These are phyloP conservation scores for Vararia minispora DNA, from an alignment of 768 basidiomycete species.

Conservation along the genomic window DNA sequence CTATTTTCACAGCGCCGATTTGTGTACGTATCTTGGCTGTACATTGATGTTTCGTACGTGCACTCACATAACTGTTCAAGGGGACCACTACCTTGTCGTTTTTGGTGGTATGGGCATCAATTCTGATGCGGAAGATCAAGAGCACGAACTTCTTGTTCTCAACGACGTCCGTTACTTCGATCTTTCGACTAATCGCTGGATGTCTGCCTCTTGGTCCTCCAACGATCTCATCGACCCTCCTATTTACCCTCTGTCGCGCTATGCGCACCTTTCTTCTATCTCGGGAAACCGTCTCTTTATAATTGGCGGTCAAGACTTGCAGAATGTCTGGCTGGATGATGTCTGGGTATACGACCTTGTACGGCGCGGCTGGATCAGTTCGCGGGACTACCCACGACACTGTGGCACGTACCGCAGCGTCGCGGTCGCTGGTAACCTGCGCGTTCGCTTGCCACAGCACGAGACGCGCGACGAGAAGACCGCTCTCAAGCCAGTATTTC, in stretches of 20 bases:
- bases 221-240: slow-evolving; percentile 26
- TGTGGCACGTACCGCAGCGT: slow-evolving; percentile 95
- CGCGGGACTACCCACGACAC: slow-evolving; percentile 78
- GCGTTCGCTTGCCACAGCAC: slow-evolving; percentile 59
- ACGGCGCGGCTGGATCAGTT: slow-evolving; percentile 64
- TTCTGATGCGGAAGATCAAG: slow-evolving; percentile 46
- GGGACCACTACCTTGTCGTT: slow-evolving; percentile 84
- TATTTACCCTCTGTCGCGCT: slow-evolving; percentile 69
- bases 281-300: slow-evolving; percentile 78
- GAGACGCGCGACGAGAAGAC: slow-evolving; percentile 36
- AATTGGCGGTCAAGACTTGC: slow-evolving; percentile 92
- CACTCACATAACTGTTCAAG: slow-evolving; percentile 24
- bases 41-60: slow-evolving; percentile 1
- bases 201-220: slow-evolving; percentile 34
- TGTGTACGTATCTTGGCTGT: slow-evolving; percentile 37
- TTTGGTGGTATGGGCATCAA: slow-evolving; percentile 94
- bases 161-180: slow-evolving; percentile 90
- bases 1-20: slow-evolving; percentile 92
- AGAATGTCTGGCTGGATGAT: slow-evolving; percentile 90
- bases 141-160: slow-evolving; percentile 82
- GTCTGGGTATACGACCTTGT: slow-evolving; percentile 81
- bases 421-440: slow-evolving; percentile 61
- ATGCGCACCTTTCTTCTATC: slow-evolving; percentile 88
- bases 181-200: slow-evolving; percentile 59
- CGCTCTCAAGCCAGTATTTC: slow-evolving; percentile 47